A percentile compares a stretch with the other conserved stretches of the same genome.
phyloP scores from a whole-genome alignment of 1,284 basidiomycete species.

The Singerocomus inundabilis region DNA sequence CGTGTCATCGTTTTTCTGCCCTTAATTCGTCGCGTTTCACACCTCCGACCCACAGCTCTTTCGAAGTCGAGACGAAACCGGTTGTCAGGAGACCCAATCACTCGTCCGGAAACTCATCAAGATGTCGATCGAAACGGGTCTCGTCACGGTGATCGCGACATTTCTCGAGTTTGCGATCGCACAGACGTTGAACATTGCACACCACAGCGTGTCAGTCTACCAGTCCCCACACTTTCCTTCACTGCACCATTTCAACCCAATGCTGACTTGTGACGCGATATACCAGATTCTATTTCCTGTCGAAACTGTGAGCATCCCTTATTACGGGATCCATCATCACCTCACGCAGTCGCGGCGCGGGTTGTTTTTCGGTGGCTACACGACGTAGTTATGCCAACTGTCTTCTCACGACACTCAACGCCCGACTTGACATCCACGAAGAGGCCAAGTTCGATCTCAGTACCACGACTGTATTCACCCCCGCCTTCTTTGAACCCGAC shows the following conservation, averaged over 20 bases:
- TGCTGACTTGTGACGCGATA: background rate
- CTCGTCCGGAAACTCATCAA: slow-evolving; percentile 13
- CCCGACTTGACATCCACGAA: background rate
- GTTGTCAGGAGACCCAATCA: slow-evolving; percentile 2
- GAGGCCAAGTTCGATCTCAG: background rate
- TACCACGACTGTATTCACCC: background rate
- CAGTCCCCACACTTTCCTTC: background rate
- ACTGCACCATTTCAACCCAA: too few species aligned
- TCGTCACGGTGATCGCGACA: slow-evolving; percentile 10
- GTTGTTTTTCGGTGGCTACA: background rate
- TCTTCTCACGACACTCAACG: slow-evolving; percentile 2
- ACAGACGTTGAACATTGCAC: slow-evolving; percentile 2
- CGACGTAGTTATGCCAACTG: background rate
- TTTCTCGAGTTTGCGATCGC: slow-evolving; percentile 12
- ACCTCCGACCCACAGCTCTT: background rate
- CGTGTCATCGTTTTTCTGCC: background rate
- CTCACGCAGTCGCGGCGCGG: background rate
- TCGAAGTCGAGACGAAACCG: background rate
- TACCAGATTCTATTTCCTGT: slow-evolving; percentile 2
- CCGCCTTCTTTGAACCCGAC: background rate
- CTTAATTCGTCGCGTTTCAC: background rate
- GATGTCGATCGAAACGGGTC: slow-evolving; percentile 16
- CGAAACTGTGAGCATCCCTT: background rate
- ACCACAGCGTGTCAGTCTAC: slow-evolving; percentile 7
- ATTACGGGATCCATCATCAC: too few species aligned